phyloP scores from a whole-genome alignment of 2,329 filamentous ascomycete genomes.

The Tolypocladium tropicale region DNA sequence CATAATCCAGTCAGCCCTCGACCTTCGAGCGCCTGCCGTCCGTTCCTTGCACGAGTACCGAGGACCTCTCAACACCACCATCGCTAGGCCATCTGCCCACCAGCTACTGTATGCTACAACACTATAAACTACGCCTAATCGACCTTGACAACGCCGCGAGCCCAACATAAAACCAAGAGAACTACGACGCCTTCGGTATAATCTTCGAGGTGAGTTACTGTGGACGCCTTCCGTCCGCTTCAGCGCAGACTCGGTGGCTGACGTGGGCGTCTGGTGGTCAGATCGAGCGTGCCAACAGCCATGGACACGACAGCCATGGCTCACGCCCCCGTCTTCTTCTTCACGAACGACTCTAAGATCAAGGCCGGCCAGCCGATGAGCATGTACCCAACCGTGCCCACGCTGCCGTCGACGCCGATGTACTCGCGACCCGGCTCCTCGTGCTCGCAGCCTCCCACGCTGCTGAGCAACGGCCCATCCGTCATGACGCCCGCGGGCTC shows the following conservation, averaged over 20 bases:
- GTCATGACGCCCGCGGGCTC: conserved; percentile 68
- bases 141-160: conserved; percentile 7
- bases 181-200: not conserved
- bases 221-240: not conserved
- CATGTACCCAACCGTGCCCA: conserved; percentile 41
- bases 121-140: conserved; percentile 5
- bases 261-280: not conserved
- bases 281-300: conserved; percentile 19
- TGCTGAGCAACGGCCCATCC: conserved; percentile 47
- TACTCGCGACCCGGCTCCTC: conserved; percentile 57
- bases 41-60: conserved; percentile 27
- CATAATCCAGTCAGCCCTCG: conserved; percentile 20
- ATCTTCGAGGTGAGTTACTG: not conserved
- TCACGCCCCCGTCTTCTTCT: conserved; percentile 73
- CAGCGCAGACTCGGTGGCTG: not conserved
- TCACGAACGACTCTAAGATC: conserved; percentile 64
- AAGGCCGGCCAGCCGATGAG: conserved; percentile 27
- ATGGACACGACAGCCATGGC: conserved; percentile 57
- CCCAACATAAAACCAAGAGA: not conserved
- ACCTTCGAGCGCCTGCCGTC: conserved; percentile 28
- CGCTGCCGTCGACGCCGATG: conserved; percentile 51
- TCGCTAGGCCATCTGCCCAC: conserved; percentile 2
- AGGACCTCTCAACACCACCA: conserved; percentile 6
- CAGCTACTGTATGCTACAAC: conserved; percentile 6
- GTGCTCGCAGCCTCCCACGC: conserved; percentile 49